These are phyloP conservation scores for Fistulifera solaris DNA, from an alignment of 108 stramenopile genomes.

Conservation along the genomic window DNA sequence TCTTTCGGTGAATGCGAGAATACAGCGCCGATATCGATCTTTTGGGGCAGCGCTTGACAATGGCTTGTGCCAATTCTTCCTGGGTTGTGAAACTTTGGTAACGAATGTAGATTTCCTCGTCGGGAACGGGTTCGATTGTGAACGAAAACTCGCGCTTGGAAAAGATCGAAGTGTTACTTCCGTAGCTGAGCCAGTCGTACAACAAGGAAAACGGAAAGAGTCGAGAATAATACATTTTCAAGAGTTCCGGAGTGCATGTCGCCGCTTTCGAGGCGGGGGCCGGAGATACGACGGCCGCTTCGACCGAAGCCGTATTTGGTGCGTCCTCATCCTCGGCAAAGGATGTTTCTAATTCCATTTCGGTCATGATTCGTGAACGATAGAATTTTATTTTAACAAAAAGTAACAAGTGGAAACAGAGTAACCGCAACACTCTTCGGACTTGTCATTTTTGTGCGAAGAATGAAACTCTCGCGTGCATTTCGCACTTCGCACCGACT, in stretches of 20 bases:
- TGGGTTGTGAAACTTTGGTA: constrained; percentile 84
- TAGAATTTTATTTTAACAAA: neutral
- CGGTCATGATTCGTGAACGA: neutral
- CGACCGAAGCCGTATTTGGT: neutral
- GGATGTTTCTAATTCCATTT: neutral
- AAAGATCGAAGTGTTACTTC: constrained; percentile 32
- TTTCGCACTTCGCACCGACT: too few species aligned
- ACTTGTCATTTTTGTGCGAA: too few species aligned
- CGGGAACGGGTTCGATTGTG: constrained; percentile 78
- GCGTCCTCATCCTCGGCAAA: neutral
- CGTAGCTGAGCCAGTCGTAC: constrained; percentile 62
- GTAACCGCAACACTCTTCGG: too few species aligned
- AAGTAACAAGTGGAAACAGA: neutral
- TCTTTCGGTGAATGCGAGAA: constrained; percentile 87
- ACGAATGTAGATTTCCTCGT: constrained; percentile 96
- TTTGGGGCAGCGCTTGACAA: constrained; percentile 87
- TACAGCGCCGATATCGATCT: constrained; percentile 99
- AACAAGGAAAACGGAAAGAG: constrained; percentile 86
- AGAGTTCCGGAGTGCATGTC: constrained; percentile 65
- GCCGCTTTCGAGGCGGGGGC: constrained; percentile 37
- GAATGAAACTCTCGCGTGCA: too few species aligned
- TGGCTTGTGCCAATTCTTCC: constrained; percentile 56
- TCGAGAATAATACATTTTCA: constrained; percentile 84
- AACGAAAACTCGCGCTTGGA: constrained; percentile 93
- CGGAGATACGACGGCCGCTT: neutral